Evolutionary conservation across 495 filamentous ascomycete species (phyloP).

Genomic region (Penicillium ucsense): DNA sequence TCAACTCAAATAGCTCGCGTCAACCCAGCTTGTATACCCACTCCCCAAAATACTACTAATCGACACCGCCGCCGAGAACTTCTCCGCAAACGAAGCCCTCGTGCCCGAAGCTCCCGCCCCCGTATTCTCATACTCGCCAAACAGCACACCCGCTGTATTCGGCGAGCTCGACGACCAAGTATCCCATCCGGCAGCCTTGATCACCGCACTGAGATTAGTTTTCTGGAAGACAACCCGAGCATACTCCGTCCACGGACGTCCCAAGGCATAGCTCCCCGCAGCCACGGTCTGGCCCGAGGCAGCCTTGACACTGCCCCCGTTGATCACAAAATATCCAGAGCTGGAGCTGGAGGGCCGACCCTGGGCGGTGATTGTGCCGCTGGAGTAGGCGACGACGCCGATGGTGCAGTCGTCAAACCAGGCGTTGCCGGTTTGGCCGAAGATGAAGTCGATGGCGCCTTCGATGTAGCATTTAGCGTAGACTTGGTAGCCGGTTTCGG

Average conservation of each 20-base stretch:
- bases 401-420: constrained; percentile 56
- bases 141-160: constrained; percentile 44
- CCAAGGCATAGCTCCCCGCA: constrained; percentile 48
- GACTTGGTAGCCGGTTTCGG: constrained; percentile 48
- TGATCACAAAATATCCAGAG: constrained; percentile 53
- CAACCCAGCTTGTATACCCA: constrained; percentile 35
- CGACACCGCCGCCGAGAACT: constrained; percentile 31
- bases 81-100: constrained; percentile 45
- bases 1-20: constrained; percentile 21
- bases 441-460: constrained; percentile 59
- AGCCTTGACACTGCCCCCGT: constrained; percentile 41
- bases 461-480: constrained; percentile 46
- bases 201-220: constrained; percentile 42
- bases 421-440: constrained; percentile 47
- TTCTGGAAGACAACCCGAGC: constrained; percentile 54
- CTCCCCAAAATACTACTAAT: constrained; percentile 44
- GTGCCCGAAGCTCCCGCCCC: constrained; percentile 48
- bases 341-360: constrained; percentile 43
- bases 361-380: constrained; percentile 50
- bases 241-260: constrained; percentile 56
- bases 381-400: constrained; percentile 29
- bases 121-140: constrained; percentile 50
- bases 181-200: constrained; percentile 54
- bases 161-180: constrained; percentile 41
- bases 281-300: constrained; percentile 37